A percentile compares a stretch with the other conserved stretches of the same genome.
These are phyloP conservation scores for Phytophthora vignae DNA, from an alignment of 352 stramenopile genomes.

Conservation along the genomic window DNA sequence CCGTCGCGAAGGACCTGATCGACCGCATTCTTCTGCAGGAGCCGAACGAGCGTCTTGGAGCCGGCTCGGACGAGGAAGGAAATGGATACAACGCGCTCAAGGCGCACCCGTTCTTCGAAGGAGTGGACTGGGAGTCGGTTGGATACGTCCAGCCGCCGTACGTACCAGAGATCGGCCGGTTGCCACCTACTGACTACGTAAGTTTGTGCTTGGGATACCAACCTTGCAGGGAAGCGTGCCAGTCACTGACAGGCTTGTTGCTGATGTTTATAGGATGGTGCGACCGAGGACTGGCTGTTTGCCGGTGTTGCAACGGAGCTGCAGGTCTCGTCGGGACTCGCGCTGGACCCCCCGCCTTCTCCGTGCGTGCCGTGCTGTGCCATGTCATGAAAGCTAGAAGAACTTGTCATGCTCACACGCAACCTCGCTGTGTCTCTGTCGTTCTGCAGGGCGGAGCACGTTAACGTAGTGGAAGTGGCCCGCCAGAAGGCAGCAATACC, in stretches of 20 bases:
- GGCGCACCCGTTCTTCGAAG: slow-evolving; percentile 85
- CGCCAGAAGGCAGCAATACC: slow-evolving; percentile 77
- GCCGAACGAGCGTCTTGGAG: slow-evolving; percentile 70
- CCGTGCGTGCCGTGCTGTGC: slow-evolving; percentile 51
- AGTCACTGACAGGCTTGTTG: not conserved
- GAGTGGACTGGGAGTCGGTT: slow-evolving; percentile 76
- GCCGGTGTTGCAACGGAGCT: slow-evolving; percentile 87
- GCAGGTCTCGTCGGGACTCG: slow-evolving; percentile 85
- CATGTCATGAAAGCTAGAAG: slow-evolving; percentile 7
- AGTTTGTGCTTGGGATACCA: not conserved
- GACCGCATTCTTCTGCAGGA: slow-evolving; percentile 85
- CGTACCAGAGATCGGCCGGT: slow-evolving; percentile 57
- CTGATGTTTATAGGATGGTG: slow-evolving; percentile 66
- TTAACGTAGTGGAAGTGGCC: slow-evolving; percentile 83
- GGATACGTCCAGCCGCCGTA: slow-evolving; percentile 64
- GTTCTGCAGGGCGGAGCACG: slow-evolving; percentile 46
- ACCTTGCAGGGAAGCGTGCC: not conserved
- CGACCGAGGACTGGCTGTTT: slow-evolving; percentile 91
- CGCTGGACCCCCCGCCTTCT: slow-evolving; percentile 62
- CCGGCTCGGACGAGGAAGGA: slow-evolving; percentile 73
- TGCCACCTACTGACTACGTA: slow-evolving; percentile 82
- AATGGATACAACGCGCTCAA: slow-evolving; percentile 83
- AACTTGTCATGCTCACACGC: slow-evolving; percentile 5
- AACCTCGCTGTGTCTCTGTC: not conserved
- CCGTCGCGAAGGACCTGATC: slow-evolving; percentile 75